Percentiles rank a stretch among this genome's conserved stretches.
Conservation (phyloP, 805 yeast species). For the baker's yeast (Saccharomyces cerevisiae) region DNA sequence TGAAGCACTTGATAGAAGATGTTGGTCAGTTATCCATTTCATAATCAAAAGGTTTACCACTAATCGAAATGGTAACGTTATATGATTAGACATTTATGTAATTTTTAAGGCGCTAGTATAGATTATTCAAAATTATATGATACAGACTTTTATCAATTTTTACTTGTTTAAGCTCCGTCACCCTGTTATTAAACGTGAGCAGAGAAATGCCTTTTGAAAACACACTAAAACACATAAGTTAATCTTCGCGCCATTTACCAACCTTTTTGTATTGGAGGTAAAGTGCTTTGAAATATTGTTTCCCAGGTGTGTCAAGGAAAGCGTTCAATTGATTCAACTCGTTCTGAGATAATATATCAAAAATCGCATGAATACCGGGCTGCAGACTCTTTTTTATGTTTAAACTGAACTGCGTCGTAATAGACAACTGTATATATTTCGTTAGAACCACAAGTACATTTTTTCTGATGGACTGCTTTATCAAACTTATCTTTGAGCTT, state of each 20-base stretch:
- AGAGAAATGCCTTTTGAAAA: not conserved
- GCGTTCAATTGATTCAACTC: slow-evolving; percentile 59
- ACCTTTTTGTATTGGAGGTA: slow-evolving; percentile 65
- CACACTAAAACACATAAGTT: slow-evolving; percentile 5
- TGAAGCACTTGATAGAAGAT: slow-evolving; percentile 16
- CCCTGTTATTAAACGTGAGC: not conserved
- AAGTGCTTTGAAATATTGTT: slow-evolving; percentile 55
- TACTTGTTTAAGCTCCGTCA: not conserved
- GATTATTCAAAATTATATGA: not conserved
- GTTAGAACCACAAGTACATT: slow-evolving; percentile 52
- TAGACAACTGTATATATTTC: slow-evolving; percentile 47
- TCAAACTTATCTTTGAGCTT: slow-evolving; percentile 45
- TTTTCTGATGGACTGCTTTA: slow-evolving; percentile 55
- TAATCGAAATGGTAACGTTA: not conserved
- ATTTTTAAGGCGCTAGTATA: not conserved
- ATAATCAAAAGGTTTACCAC: slow-evolving; percentile 8
- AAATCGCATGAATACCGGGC: slow-evolving; percentile 50
- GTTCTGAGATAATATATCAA: slow-evolving; percentile 59
- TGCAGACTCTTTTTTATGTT: slow-evolving; percentile 42
- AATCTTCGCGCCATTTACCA: slow-evolving; percentile 76
- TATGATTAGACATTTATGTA: not conserved
- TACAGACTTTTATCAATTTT: not conserved
- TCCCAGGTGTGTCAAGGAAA: slow-evolving; percentile 60
- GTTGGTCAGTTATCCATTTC: slow-evolving; percentile 17
- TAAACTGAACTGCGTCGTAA: slow-evolving; percentile 41